These are phyloP conservation scores for Salix udensis DNA, from an alignment of 345 rosid genomes.

Conservation along the genomic window DNA sequence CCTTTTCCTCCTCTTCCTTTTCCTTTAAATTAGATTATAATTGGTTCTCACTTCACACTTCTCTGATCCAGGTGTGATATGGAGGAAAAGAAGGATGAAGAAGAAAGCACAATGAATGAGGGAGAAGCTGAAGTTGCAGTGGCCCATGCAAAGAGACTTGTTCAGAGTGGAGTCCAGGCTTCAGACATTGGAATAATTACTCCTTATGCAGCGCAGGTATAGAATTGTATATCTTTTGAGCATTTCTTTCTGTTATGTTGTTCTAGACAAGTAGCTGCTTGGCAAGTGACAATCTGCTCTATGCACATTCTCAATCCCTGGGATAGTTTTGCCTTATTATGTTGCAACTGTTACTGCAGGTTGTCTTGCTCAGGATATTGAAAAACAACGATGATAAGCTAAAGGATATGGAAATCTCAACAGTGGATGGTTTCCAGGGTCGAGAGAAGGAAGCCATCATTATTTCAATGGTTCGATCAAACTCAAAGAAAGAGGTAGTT, in stretches of 20 bases:
- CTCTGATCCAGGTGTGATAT: slow-evolving; percentile 70
- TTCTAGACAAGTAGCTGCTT: not conserved
- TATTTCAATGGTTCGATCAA: slow-evolving; percentile 94
- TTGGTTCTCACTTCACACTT: not conserved
- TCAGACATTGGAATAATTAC: slow-evolving; percentile 88
- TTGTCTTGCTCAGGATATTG: slow-evolving; percentile 64
- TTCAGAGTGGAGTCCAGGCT: slow-evolving; percentile 65
- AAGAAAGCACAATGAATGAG: slow-evolving; percentile 88
- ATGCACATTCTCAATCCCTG: not conserved
- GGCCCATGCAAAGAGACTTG: slow-evolving; percentile 81
- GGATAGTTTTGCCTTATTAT: slow-evolving; percentile 12
- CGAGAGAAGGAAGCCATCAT: slow-evolving; percentile 94
- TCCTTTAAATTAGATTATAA: not conserved
- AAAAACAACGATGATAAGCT: slow-evolving; percentile 68
- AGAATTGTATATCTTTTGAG: not conserved
- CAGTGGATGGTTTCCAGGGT: slow-evolving; percentile 98
- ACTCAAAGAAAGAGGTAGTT: slow-evolving; percentile 75
- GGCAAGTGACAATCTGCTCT: not conserved
- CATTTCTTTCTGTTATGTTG: not conserved
- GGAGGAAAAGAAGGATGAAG: slow-evolving; percentile 99
- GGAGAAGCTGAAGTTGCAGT: slow-evolving; percentile 94
- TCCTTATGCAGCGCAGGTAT: slow-evolving; percentile 95
- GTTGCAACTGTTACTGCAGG: slow-evolving; percentile 36
- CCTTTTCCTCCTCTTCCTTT: too few relatives aligned
- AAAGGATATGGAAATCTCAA: slow-evolving; percentile 79